Evolutionary conservation across 1,284 basidiomycete genomes (phyloP).

Genomic region (Cutaneotrichosporon dermatis): DNA sequence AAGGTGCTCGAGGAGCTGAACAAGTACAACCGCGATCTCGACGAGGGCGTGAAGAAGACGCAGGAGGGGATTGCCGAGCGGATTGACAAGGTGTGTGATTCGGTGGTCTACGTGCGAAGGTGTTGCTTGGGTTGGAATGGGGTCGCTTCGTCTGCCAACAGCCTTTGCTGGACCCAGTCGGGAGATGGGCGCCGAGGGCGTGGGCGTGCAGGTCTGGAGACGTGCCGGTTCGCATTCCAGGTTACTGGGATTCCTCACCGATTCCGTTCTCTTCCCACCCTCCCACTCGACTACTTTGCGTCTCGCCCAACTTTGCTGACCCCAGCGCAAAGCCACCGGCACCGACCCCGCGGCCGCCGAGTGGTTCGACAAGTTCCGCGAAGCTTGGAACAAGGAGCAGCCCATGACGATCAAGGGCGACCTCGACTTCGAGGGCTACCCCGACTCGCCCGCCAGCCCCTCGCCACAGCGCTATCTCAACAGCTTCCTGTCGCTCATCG

Average conservation of each 20-base stretch:
- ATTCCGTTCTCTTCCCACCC: too few relatives aligned
- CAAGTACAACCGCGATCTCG: slow-evolving; percentile 1
- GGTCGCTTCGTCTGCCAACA: too few relatives aligned
- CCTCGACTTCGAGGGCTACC: slow-evolving; percentile 17
- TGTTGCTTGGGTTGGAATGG: too few relatives aligned
- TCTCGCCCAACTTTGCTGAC: too few relatives aligned
- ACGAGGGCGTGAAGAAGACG: slow-evolving; percentile 5
- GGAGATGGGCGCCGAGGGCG: too few relatives aligned
- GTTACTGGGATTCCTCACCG: too few relatives aligned
- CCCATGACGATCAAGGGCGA: slow-evolving; percentile 6
- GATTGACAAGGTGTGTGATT: slow-evolving; percentile 10
- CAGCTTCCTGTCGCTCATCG: slow-evolving; percentile 15
- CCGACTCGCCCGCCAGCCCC: slow-evolving; percentile 11
- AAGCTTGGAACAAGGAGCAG: slow-evolving; percentile 11
- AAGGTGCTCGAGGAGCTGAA: slow-evolving; percentile 9
- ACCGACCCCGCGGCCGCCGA: slow-evolving; percentile 5
- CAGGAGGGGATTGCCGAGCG: slow-evolving; percentile 10
- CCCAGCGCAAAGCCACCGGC: not conserved
- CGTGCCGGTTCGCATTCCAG: too few relatives aligned
- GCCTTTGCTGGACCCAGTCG: too few relatives aligned
- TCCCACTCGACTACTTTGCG: too few relatives aligned
- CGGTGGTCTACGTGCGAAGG: too few relatives aligned
- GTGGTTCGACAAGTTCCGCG: slow-evolving; percentile 15
- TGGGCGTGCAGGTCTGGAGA: too few relatives aligned
- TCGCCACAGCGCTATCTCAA: slow-evolving; percentile 15